Evolutionary conservation across 345 rosid genomes (phyloP).

Genomic region (Microcos paniculata): DNA sequence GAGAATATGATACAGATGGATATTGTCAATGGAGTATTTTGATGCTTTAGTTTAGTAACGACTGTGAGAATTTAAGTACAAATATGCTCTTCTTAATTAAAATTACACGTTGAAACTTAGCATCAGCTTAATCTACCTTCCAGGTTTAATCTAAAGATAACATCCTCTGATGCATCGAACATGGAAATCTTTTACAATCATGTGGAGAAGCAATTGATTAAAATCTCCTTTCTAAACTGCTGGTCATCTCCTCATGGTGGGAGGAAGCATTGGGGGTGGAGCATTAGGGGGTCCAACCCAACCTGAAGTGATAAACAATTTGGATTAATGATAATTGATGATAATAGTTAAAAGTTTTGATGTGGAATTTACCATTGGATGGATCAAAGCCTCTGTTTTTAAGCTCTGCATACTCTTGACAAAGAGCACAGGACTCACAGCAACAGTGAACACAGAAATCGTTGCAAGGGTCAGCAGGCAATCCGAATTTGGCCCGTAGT

Average conservation of each 20-base stretch:
- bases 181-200: no score
- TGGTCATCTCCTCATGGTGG: not conserved
- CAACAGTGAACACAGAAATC: constrained; percentile 26
- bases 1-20: no score
- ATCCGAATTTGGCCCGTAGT: constrained; percentile 14
- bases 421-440: constrained; percentile 27
- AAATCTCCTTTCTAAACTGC: no score
- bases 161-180: no score
- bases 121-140: no score
- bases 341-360: not conserved
- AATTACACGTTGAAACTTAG: no score
- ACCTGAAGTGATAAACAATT: not conserved
- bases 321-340: not conserved
- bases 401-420: constrained; percentile 28
- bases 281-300: not conserved
- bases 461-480: constrained; percentile 17
- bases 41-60: no score
- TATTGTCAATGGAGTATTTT: no score
- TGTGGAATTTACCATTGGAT: constrained; percentile 7
- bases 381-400: constrained; percentile 25
- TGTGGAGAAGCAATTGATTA: no score
- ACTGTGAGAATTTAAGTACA: no score
- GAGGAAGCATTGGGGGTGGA: not conserved
- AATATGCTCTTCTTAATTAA: no score
- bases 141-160: no score